Evolutionary conservation across 192 early-diverging fungal species (phyloP), one percentile per base, ranked within the genome.

Genomic region (Dissophora globulifera): DNA sequence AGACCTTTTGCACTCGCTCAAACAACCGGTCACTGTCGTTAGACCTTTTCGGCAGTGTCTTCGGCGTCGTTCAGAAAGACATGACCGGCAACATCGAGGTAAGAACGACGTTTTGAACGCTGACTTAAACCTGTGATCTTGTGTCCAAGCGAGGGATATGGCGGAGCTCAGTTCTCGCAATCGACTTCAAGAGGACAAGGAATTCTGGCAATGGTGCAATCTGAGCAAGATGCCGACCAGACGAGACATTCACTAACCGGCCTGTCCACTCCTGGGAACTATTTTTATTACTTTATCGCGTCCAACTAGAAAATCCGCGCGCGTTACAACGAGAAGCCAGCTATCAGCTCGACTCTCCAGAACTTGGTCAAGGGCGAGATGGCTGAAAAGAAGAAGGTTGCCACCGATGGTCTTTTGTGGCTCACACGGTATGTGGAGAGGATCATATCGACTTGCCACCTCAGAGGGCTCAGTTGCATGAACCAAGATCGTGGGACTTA

Each of bases 391-490:
- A 93, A 94, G 80, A 86, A 90, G 69, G 89, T 86, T 12, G 95
- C 95, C 48, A 93, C 94, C 22, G 93, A 95, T 71, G 94, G 93
- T 17, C 85, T 98, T 30, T 83, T 98, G 58, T 98, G 96, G 96
- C 87, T 98, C 42, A 94, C 90, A 67, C 85, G 95, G 89, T 90
- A 85, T 57, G 82, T 45, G 29, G 8, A 19, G 41, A 58, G 17
- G 43, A n/a, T n/a, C 6, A 5, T 45, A n/a, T 17, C 9, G 4
- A 45, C 5, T 45, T 9, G 10, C 43, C 9, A 4, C 4, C n/a
- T 9, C n/a, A 13, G 19, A 10, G 3, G 47, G 22, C 46, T 49
- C 19, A 61, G 38, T 6, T n/a, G 16, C 23, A 25, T n/a, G 40
- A 9, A 27, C 30, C 35, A 38, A 38, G 13, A 6, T 38, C 7